Evolutionary conservation across 495 filamentous ascomycete species (phyloP).

Genomic region (Polyplosphaeria fusca): DNA sequence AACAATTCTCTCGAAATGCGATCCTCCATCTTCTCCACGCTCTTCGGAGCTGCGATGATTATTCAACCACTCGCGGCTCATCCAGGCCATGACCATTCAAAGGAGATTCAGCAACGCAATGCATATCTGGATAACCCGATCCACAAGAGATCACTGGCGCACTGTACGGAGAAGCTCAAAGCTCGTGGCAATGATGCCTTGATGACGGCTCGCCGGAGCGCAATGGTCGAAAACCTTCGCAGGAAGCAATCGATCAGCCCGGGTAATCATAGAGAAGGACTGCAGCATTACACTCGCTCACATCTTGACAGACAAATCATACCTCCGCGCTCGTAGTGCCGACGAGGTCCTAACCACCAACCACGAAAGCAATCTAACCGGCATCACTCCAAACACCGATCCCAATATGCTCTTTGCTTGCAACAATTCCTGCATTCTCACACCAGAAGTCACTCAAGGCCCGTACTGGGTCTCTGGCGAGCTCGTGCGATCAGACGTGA

Average conservation of each 20-base stretch:
- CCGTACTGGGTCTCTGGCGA: slow-evolving; percentile 41
- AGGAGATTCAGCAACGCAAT: slow-evolving; percentile 10
- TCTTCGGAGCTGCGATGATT: slow-evolving; percentile 3
- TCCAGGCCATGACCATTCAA: slow-evolving; percentile 4
- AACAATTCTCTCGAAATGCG: too few species aligned
- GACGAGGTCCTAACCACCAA: slow-evolving; percentile 43
- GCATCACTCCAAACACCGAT: slow-evolving; percentile 50
- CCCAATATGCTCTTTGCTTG: slow-evolving; percentile 51
- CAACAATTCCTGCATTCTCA: slow-evolving; percentile 30
- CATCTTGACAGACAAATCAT: background rate
- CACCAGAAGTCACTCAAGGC: slow-evolving; percentile 27
- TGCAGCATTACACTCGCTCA: background rate
- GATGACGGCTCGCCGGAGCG: slow-evolving; percentile 3
- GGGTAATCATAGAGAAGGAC: background rate
- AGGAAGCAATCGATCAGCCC: slow-evolving; percentile 5
- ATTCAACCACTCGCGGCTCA: slow-evolving; percentile 4
- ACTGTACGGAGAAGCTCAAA: slow-evolving; percentile 17
- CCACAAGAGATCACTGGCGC: slow-evolving; percentile 8
- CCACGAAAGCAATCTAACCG: slow-evolving; percentile 48
- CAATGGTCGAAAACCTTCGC: slow-evolving; percentile 7
- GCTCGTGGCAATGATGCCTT: slow-evolving; percentile 10
- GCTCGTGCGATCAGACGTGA: slow-evolving; percentile 51
- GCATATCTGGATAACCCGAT: slow-evolving; percentile 6
- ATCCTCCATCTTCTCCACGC: background rate
- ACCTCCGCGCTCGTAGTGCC: slow-evolving; percentile 42